phyloP scores from a whole-genome alignment of 2,329 filamentous ascomycete species.

The Ceratocystis cubensis region DNA sequence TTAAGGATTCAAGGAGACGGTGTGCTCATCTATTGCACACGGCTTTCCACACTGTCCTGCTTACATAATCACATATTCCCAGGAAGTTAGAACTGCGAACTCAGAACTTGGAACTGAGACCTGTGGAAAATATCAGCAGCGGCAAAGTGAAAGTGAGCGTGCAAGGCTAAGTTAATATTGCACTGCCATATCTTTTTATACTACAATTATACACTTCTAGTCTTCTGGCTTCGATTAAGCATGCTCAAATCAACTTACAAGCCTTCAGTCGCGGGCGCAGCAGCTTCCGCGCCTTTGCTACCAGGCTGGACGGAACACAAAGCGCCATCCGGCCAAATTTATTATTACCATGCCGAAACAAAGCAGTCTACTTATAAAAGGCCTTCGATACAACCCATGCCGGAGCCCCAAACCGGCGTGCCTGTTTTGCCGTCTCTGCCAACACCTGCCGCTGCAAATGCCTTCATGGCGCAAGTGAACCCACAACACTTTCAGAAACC shows the following conservation, averaged over 20 bases:
- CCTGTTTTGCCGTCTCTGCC: conserved; percentile 29
- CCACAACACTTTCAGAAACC: conserved; percentile 31
- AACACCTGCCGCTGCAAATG: conserved; percentile 45
- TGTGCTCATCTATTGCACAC: not conserved
- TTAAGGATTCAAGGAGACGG: not conserved
- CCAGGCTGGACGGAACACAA: conserved; percentile 88
- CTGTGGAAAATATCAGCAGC: not conserved
- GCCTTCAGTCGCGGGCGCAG: conserved; percentile 34
- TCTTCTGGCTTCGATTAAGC: no score
- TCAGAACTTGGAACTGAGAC: no score
- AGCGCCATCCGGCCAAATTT: conserved; percentile 72
- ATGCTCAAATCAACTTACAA: conserved; percentile 74
- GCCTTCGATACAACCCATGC: conserved; percentile 36
- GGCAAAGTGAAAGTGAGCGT: no score
- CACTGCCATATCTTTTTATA: not conserved
- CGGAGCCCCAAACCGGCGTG: not conserved
- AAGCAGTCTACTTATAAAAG: conserved; percentile 80
- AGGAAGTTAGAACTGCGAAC: not conserved
- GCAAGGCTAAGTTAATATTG: not conserved
- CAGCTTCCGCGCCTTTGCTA: conserved; percentile 45
- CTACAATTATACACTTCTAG: not conserved
- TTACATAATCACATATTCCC: not conserved
- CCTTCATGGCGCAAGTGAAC: conserved; percentile 45
- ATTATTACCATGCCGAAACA: conserved; percentile 74
- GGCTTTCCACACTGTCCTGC: not conserved